Conservation (phyloP, 139 green algal genomes). For the Prasinococcaceae sp. region DNA sequence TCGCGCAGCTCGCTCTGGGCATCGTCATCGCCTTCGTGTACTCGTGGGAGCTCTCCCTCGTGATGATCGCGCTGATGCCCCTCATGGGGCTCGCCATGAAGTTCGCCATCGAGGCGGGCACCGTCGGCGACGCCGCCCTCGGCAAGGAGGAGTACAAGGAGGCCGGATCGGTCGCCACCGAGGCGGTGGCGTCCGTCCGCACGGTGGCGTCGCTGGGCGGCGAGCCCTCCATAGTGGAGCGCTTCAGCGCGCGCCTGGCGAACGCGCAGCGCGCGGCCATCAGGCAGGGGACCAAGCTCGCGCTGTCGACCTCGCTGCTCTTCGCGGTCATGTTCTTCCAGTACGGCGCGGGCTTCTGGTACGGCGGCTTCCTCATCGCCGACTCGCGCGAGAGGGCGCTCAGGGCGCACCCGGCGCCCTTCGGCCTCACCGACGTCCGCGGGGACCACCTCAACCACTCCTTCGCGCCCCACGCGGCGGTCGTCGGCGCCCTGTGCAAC, state of each 20-base stretch:
- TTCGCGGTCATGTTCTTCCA: slow-evolving; percentile 15
- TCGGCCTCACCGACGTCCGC: slow-evolving; percentile 1
- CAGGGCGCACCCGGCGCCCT: background rate
- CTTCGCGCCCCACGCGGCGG: too few relatives aligned
- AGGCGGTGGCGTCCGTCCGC: background rate
- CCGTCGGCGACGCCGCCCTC: background rate
- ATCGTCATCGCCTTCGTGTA: slow-evolving; percentile 36
- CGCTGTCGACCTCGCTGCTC: slow-evolving; percentile 1
- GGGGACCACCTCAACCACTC: too few relatives aligned
- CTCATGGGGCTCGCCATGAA: slow-evolving; percentile 29
- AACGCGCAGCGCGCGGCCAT: background rate
- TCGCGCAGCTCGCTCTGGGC: slow-evolving; percentile 36
- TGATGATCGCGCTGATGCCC: slow-evolving; percentile 49
- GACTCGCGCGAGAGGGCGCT: slow-evolving; percentile 13
- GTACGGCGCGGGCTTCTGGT: slow-evolving; percentile 60
- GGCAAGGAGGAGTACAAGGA: slow-evolving; percentile 2
- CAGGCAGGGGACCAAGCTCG: background rate
- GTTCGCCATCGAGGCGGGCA: background rate
- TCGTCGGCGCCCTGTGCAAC: too few relatives aligned
- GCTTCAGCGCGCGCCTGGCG: background rate
- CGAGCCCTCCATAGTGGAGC: background rate
- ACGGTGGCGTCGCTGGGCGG: background rate
- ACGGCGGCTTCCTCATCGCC: slow-evolving; percentile 38
- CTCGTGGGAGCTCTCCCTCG: slow-evolving; percentile 58
- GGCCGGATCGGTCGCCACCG: slow-evolving; percentile 4